Conservation (phyloP, 768 basidiomycete genomes). For the Lactifluus subvellereus region DNA sequence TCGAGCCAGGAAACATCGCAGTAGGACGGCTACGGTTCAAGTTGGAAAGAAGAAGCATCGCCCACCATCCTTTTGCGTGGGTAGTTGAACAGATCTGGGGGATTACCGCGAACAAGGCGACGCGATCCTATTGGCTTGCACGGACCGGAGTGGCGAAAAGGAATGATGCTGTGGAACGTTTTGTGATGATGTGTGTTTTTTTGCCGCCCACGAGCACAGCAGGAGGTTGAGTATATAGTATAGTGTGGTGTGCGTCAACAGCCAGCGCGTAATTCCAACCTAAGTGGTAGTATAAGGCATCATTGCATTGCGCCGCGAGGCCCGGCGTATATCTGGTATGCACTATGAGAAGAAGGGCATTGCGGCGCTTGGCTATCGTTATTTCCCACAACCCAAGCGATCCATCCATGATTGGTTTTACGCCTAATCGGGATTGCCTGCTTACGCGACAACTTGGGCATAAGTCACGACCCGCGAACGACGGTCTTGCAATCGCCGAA, state of each 20-base stretch:
- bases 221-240: not conserved
- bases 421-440: not conserved
- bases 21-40: too few species aligned
- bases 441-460: not conserved
- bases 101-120: not conserved
- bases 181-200: not conserved
- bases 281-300: slow-evolving; percentile 2
- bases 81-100: not conserved
- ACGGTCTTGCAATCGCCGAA: slow-evolving; percentile 12
- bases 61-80: not conserved
- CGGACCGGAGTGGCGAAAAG: not conserved
- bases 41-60: too few species aligned
- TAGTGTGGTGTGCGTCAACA: not conserved
- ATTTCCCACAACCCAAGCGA: not conserved
- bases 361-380: slow-evolving; percentile 8
- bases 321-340: not conserved
- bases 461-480: slow-evolving; percentile 15
- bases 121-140: not conserved
- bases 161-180: not conserved
- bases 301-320: slow-evolving; percentile 13
- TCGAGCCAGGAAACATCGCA: too few species aligned
- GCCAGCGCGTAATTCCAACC: not conserved
- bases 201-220: slow-evolving; percentile 1
- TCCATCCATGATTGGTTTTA: not conserved
- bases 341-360: slow-evolving; percentile 2